Evolutionary conservation across 331 rosid genomes (phyloP), one percentile per base, ranked within the genome.

Genomic region (Saraca asoca): DNA sequence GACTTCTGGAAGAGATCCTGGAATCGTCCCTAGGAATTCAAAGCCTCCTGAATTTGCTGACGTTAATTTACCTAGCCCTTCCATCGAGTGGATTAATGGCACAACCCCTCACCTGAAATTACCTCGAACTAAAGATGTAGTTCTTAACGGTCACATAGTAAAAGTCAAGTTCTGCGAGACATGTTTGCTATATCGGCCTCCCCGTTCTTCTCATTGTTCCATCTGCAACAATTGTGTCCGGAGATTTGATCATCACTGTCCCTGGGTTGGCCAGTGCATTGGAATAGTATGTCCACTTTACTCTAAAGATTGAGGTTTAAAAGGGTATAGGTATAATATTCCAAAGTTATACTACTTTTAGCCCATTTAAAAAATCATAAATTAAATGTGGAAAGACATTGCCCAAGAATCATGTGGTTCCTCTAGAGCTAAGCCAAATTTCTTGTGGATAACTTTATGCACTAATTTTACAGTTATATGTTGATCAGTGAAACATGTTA

Each of bases 241-340:
- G 92, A 86, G 82, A 82, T 94, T 94, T 44, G 98, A 94, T 90
- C 98, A 94, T 83, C 98, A 94, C 65, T 93, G 98, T 70, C 97
- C 98, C n/a, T 94, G 98, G 98, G 97, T 94, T 51, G 98, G 98
- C 51, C 98, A 94, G 81, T 94, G 98, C 79, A 86, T 93, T 64
- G 98, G 98, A 76, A 58, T 80, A 29, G 98, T 93, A 85, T 82
- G 97, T 83, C 67, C 64, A 2, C 51, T 58, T 52, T 20, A 16
- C 44, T 57, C 12, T 49, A 54, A 59, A 50, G 38, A 19, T 17
- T 42, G 48, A 31, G 38, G 13, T 58, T 51, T 64, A 51, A 55
- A 64, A 51, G n/a, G n/a, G n/a, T n/a, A n/a, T n/a, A n/a, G n/a
- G n/a, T n/a, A n/a, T n/a, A 24, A 24, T 24, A 24, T 48, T 39